Evolutionary conservation across 2,329 filamentous ascomycete species (phyloP).

Genomic region (Aureobasidium sp.): DNA sequence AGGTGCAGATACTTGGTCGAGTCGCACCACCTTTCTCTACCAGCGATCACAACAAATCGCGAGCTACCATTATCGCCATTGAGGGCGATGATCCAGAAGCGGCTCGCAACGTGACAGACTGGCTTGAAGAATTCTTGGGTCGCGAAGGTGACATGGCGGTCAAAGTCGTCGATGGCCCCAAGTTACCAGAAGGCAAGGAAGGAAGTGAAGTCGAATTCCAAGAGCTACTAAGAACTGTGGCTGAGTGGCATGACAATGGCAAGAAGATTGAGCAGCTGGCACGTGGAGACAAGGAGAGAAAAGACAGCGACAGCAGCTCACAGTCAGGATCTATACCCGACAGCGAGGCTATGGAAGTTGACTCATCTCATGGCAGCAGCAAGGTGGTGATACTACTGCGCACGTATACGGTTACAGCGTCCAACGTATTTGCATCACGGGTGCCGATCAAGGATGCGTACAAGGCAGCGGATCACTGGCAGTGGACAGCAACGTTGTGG

Average conservation of each 20-base stretch:
- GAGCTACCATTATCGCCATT: slow-evolving; percentile 76
- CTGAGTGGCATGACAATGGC: slow-evolving; percentile 69
- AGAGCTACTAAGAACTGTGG: slow-evolving; percentile 61
- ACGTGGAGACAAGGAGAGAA: background rate
- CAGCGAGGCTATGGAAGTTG: slow-evolving; percentile 21
- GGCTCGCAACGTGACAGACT: slow-evolving; percentile 58
- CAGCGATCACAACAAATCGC: slow-evolving; percentile 29
- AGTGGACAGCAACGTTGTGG: slow-evolving; percentile 95
- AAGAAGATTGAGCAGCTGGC: slow-evolving; percentile 55
- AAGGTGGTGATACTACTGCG: slow-evolving; percentile 67
- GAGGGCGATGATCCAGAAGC: slow-evolving; percentile 65
- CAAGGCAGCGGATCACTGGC: slow-evolving; percentile 84
- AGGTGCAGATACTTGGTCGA: slow-evolving; percentile 67
- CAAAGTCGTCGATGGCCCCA: slow-evolving; percentile 44
- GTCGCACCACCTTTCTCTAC: slow-evolving; percentile 62
- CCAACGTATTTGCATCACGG: slow-evolving; percentile 65
- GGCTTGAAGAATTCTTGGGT: slow-evolving; percentile 50
- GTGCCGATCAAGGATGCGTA: slow-evolving; percentile 74
- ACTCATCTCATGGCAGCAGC: slow-evolving; percentile 17
- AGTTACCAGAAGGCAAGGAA: slow-evolving; percentile 32
- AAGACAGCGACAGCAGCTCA: slow-evolving; percentile 9
- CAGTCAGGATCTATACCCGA: slow-evolving; percentile 8
- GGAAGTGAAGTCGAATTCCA: slow-evolving; percentile 33
- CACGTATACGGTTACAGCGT: slow-evolving; percentile 71
- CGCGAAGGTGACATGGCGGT: slow-evolving; percentile 48